phyloP scores from a whole-genome alignment of 768 basidiomycete species.

The Chalciporus piperatus region DNA sequence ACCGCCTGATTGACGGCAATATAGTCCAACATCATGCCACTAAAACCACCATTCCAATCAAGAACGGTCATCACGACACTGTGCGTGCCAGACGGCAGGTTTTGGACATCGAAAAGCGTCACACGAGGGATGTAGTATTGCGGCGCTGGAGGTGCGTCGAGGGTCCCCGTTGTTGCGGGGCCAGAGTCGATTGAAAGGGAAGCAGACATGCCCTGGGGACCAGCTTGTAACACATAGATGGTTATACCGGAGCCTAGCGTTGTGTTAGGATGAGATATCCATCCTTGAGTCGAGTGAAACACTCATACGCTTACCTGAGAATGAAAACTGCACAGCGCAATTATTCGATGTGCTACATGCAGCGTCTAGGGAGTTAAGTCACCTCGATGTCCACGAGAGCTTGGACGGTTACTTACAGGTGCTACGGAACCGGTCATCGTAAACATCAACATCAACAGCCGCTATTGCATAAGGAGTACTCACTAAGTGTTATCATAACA shows the following conservation, averaged over 20 bases:
- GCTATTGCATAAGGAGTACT: conserved; percentile 4
- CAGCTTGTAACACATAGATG: conserved; percentile 28
- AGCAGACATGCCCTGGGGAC: conserved; percentile 26
- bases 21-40: conserved; percentile 31
- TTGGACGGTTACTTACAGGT: conserved; percentile 18
- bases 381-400: not conserved
- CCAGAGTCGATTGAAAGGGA: conserved; percentile 26
- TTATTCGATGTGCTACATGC: conserved; percentile 22
- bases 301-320: conserved; percentile 14
- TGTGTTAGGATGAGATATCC: not conserved
- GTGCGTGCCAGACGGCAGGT: conserved; percentile 22
- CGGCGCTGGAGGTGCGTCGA: conserved; percentile 20
- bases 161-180: conserved; percentile 19
- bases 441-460: conserved; percentile 1
- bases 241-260: conserved; percentile 26
- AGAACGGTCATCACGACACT: conserved; percentile 22
- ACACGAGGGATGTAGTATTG: conserved; percentile 25
- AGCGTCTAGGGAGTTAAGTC: conserved; percentile 14
- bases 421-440: conserved; percentile 5
- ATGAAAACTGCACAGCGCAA: conserved; percentile 25
- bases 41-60: conserved; percentile 23
- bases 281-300: no score
- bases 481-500: conserved; percentile 28
- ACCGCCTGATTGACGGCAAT: conserved; percentile 22
- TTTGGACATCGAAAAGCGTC: conserved; percentile 20